A percentile compares a stretch with the other conserved stretches of the same genome.
These are phyloP conservation scores for Tulasnella sp. DNA, from an alignment of 768 basidiomycete species.

Conservation along the genomic window DNA sequence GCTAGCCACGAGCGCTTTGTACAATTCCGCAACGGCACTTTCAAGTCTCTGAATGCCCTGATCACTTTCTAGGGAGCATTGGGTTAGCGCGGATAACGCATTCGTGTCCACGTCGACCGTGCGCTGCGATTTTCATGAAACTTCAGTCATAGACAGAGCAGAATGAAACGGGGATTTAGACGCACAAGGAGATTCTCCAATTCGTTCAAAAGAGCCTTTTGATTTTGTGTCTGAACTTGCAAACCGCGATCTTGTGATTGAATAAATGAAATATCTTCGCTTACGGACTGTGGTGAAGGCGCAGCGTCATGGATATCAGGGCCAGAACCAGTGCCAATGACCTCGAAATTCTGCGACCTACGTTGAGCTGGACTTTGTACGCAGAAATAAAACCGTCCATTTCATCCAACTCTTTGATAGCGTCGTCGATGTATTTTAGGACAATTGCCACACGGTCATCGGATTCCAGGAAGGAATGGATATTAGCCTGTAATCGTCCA, in stretches of 20 bases:
- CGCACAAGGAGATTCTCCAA: constrained; percentile 80
- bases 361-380: constrained; percentile 96
- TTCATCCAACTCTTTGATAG: constrained; percentile 78
- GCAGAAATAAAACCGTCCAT: constrained; percentile 87
- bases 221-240: constrained; percentile 96
- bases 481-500: constrained; percentile 65
- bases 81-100: constrained; percentile 69
- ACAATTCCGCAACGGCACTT: constrained; percentile 78
- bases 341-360: constrained; percentile 44
- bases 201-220: constrained; percentile 76
- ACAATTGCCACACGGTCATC: constrained; percentile 88
- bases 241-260: constrained; percentile 95
- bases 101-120: constrained; percentile 89
- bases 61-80: constrained; percentile 82
- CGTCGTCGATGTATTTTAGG: constrained; percentile 83
- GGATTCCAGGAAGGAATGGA: constrained; percentile 94
- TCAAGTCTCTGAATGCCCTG: constrained; percentile 74
- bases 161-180: neutral
- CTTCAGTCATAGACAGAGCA: neutral
- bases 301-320: neutral
- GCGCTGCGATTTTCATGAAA: constrained; percentile 49
- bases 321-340: neutral
- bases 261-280: constrained; percentile 92
- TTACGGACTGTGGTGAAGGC: constrained; percentile 61
- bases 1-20: constrained; percentile 89